These are phyloP conservation scores for Pseudozyma tsukubaensis DNA, from an alignment of 1,284 basidiomycete species.

Conservation along the genomic window DNA sequence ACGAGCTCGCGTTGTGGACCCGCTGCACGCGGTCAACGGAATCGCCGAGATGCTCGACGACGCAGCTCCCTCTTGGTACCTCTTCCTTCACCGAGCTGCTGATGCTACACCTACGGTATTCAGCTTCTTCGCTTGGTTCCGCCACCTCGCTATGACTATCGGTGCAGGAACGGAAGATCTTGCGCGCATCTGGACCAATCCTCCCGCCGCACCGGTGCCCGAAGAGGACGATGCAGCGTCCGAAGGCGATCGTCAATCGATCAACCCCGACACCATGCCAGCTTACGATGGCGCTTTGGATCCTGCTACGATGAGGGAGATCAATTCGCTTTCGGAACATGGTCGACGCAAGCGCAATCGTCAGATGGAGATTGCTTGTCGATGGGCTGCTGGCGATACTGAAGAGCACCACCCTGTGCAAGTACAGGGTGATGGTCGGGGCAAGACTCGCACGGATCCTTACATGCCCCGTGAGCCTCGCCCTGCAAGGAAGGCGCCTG, in stretches of 20 bases:
- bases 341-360: slow-evolving; percentile 57
- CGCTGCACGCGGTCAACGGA: slow-evolving; percentile 54
- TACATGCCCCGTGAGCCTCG: slow-evolving; percentile 58
- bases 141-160: slow-evolving; percentile 58
- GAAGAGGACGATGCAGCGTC: slow-evolving; percentile 19
- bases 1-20: slow-evolving; percentile 63
- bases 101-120: slow-evolving; percentile 53
- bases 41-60: slow-evolving; percentile 63
- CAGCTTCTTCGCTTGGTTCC: slow-evolving; percentile 65
- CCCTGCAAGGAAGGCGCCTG: slow-evolving; percentile 44
- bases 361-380: slow-evolving; percentile 63
- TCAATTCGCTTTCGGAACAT: slow-evolving; percentile 52
- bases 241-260: slow-evolving; percentile 31
- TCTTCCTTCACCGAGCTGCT: slow-evolving; percentile 50
- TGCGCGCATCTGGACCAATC: slow-evolving; percentile 54
- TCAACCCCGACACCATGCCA: slow-evolving; percentile 20
- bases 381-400: slow-evolving; percentile 65
- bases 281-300: slow-evolving; percentile 36
- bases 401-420: slow-evolving; percentile 62
- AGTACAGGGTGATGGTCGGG: slow-evolving; percentile 58
- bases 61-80: slow-evolving; percentile 55
- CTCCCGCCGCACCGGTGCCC: slow-evolving; percentile 22
- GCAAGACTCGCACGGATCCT: slow-evolving; percentile 57
- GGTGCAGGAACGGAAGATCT: slow-evolving; percentile 59
- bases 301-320: slow-evolving; percentile 48